These are phyloP conservation scores for Pachysandra terminalis DNA, from an alignment of 164 flowering plant genomes.

Conservation along the genomic window DNA sequence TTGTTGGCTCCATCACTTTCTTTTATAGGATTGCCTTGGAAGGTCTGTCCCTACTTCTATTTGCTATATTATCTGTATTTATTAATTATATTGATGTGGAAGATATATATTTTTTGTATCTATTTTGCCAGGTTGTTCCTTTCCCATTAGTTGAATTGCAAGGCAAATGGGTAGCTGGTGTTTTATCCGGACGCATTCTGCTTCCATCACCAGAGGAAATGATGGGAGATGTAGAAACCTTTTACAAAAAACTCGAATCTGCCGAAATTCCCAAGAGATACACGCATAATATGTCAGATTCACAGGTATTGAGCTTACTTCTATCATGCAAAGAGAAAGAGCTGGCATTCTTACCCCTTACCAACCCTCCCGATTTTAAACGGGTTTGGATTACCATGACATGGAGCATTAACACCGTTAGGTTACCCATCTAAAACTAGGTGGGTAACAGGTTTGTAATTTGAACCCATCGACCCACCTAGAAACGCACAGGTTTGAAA, in stretches of 20 bases:
- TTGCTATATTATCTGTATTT: neutral
- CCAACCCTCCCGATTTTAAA: no score
- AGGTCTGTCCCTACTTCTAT: slow-evolving; percentile 33
- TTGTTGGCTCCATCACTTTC: slow-evolving; percentile 76
- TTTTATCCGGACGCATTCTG: slow-evolving; percentile 54
- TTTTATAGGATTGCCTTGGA: slow-evolving; percentile 84
- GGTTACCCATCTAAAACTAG: no score
- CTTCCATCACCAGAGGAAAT: slow-evolving; percentile 67
- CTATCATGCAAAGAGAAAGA: no score
- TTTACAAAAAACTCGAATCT: slow-evolving; percentile 54
- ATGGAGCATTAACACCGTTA: no score
- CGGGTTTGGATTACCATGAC: no score
- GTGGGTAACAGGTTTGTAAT: no score
- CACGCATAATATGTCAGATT: slow-evolving; percentile 48
- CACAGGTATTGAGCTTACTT: no score
- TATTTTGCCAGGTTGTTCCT: slow-evolving; percentile 55
- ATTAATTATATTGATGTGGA: neutral
- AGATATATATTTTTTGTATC: neutral
- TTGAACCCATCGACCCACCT: no score
- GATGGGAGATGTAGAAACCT: slow-evolving; percentile 52
- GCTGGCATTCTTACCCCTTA: no score
- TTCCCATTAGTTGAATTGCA: slow-evolving; percentile 71
- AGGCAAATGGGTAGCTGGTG: slow-evolving; percentile 84
- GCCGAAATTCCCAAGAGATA: slow-evolving; percentile 64
- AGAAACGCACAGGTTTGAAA: no score